Evolutionary conservation across 495 filamentous ascomycete species (phyloP).

Genomic region (Neurospora sp.): DNA sequence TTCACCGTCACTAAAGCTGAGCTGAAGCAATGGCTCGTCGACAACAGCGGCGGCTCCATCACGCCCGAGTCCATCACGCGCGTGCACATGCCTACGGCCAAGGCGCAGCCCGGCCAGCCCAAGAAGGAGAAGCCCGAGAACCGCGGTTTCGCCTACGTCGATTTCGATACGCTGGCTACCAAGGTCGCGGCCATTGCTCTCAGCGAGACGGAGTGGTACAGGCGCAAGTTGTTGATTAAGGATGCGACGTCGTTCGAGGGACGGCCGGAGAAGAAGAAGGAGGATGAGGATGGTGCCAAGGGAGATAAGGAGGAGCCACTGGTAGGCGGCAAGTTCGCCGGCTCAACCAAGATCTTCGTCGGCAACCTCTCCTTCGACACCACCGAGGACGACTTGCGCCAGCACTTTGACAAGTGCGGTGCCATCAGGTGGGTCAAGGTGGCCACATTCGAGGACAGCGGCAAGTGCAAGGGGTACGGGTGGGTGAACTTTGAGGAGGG

Average conservation of each 20-base stretch:
- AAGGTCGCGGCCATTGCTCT: slow-evolving; percentile 62
- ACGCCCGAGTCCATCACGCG: slow-evolving; percentile 63
- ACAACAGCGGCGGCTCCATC: slow-evolving; percentile 51
- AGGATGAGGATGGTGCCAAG: slow-evolving; percentile 13
- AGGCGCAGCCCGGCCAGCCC: slow-evolving; percentile 13
- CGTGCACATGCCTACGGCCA: slow-evolving; percentile 61
- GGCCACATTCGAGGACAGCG: slow-evolving; percentile 91
- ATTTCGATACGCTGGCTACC: slow-evolving; percentile 63
- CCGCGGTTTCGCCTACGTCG: slow-evolving; percentile 92
- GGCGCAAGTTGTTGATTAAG: slow-evolving; percentile 84
- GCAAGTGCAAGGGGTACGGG: slow-evolving; percentile 95
- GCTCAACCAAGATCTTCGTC: slow-evolving; percentile 71
- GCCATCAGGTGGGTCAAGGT: slow-evolving; percentile 67
- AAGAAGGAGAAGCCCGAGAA: slow-evolving; percentile 37
- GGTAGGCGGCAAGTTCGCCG: neutral
- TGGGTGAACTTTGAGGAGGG: slow-evolving; percentile 84
- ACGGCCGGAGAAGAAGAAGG: slow-evolving; percentile 42
- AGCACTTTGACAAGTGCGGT: slow-evolving; percentile 77
- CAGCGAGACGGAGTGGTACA: slow-evolving; percentile 64
- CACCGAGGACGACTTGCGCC: slow-evolving; percentile 66
- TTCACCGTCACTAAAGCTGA: slow-evolving; percentile 66
- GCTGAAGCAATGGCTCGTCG: slow-evolving; percentile 65
- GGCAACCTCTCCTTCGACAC: slow-evolving; percentile 83
- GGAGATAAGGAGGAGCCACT: slow-evolving; percentile 19
- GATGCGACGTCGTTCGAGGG: slow-evolving; percentile 77